Evolutionary conservation across 1,284 basidiomycete species (phyloP).

Genomic region (Pholiota adiposa): DNA sequence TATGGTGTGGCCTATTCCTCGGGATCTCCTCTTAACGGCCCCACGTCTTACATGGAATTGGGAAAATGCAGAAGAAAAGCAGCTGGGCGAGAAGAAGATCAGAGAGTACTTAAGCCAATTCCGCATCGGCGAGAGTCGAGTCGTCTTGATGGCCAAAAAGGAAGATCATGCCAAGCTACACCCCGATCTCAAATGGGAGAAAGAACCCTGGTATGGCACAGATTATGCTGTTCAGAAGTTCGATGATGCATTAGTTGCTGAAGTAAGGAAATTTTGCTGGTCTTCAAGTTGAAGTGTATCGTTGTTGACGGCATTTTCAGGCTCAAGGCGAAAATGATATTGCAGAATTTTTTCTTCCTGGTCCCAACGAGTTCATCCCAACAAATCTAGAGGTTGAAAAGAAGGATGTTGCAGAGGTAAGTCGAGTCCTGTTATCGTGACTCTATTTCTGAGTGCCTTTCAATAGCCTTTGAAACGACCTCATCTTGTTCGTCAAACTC

Average conservation of each 20-base stretch:
- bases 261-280: slow-evolving; percentile 57
- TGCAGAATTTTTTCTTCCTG: slow-evolving; percentile 77
- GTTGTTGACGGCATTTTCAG: slow-evolving; percentile 39
- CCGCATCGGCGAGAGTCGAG: slow-evolving; percentile 66
- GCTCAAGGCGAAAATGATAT: slow-evolving; percentile 66
- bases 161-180: slow-evolving; percentile 63
- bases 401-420: slow-evolving; percentile 63
- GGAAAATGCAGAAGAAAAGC: slow-evolving; percentile 51
- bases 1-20: slow-evolving; percentile 83
- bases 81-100: slow-evolving; percentile 58
- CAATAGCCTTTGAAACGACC: slow-evolving; percentile 75
- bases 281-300: slow-evolving; percentile 7
- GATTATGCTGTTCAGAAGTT: slow-evolving; percentile 76
- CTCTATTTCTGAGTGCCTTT: slow-evolving; percentile 9
- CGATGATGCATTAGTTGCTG: slow-evolving; percentile 62
- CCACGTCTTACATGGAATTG: slow-evolving; percentile 81
- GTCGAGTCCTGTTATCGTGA: slow-evolving; percentile 7
- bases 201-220: slow-evolving; percentile 89
- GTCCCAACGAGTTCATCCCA: slow-evolving; percentile 90
- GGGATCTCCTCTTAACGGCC: slow-evolving; percentile 78
- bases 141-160: slow-evolving; percentile 78
- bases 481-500: slow-evolving; percentile 73
- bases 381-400: slow-evolving; percentile 85
- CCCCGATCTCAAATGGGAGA: slow-evolving; percentile 62
- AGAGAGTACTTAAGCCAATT: slow-evolving; percentile 67